Evolutionary conservation across 2,329 filamentous ascomycete genomes (phyloP).

Genomic region (Geosmithia morbida): DNA sequence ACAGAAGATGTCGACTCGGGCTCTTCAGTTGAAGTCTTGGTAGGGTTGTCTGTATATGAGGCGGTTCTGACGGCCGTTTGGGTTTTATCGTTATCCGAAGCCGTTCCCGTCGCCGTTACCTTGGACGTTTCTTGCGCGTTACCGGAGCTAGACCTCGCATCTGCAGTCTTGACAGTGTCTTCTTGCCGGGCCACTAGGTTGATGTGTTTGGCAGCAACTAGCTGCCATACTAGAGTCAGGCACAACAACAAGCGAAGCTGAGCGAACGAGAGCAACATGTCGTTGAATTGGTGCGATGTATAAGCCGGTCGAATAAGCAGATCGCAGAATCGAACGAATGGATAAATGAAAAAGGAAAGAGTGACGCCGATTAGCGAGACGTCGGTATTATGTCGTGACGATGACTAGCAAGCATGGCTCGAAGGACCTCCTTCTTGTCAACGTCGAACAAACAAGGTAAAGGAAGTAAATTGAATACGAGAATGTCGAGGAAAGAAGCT

Average conservation of each 20-base stretch:
- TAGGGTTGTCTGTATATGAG: neutral
- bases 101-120: neutral
- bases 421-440: neutral
- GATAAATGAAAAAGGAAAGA: neutral
- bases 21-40: conserved; percentile 4
- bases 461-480: neutral
- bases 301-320: neutral
- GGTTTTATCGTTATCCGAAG: neutral
- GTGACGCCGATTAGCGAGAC: neutral
- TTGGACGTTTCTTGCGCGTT: neutral
- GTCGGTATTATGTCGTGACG: neutral
- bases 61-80: neutral
- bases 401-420: neutral
- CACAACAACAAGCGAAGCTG: conserved; percentile 23
- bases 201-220: conserved; percentile 18
- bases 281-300: neutral
- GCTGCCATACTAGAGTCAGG: conserved; percentile 17
- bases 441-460: neutral
- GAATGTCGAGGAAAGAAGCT: neutral
- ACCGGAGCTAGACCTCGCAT: neutral
- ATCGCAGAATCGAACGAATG: neutral
- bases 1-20: conserved; percentile 6
- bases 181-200: conserved; percentile 19
- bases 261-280: conserved; percentile 19
- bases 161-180: conserved; percentile 2